Evolutionary conservation across 2,329 filamentous ascomycete species (phyloP).

Genomic region (Chaetomium sp.): DNA sequence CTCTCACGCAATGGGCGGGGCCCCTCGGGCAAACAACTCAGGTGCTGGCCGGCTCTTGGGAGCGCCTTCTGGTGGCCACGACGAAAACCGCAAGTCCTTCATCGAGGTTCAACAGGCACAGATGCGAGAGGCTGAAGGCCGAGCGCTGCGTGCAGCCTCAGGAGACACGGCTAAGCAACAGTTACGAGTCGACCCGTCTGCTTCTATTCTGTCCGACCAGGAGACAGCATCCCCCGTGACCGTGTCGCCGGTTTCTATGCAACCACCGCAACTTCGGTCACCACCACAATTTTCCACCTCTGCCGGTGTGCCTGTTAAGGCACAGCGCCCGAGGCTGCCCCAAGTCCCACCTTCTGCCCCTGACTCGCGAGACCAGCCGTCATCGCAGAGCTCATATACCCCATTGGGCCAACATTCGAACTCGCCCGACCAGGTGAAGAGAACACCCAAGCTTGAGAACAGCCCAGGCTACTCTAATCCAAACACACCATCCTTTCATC

Average conservation of each 20-base stretch:
- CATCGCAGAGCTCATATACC: conserved; percentile 10
- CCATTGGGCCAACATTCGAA: conserved; percentile 13
- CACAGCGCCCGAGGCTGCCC: conserved; percentile 5
- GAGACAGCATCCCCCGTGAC: conserved; percentile 17
- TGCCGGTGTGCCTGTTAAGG: conserved; percentile 10
- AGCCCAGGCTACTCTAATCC: conserved; percentile 34
- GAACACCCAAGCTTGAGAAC: conserved; percentile 29
- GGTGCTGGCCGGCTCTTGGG: conserved; percentile 31
- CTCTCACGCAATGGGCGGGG: conserved; percentile 25
- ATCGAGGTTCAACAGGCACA: conserved; percentile 53
- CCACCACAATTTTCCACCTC: conserved; percentile 2
- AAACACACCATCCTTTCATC: conserved; percentile 24
- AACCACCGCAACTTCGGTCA: conserved; percentile 4
- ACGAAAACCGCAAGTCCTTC: conserved; percentile 51
- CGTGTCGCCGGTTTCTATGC: conserved; percentile 21
- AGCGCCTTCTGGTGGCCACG: conserved; percentile 31
- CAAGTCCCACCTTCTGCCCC: conserved; percentile 7
- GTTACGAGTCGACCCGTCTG: conserved; percentile 8
- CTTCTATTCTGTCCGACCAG: conserved; percentile 25
- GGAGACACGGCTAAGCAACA: conserved; percentile 7
- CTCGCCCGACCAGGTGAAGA: conserved; percentile 20
- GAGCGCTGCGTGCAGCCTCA: conserved; percentile 38
- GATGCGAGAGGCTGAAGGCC: conserved; percentile 55
- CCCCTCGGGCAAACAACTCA: conserved; percentile 25
- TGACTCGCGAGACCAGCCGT: conserved; percentile 14